Evolutionary conservation across 2,329 filamentous ascomycete species (phyloP), one percentile per base, ranked within the genome.

Genomic region (Aspergillus sp.): DNA sequence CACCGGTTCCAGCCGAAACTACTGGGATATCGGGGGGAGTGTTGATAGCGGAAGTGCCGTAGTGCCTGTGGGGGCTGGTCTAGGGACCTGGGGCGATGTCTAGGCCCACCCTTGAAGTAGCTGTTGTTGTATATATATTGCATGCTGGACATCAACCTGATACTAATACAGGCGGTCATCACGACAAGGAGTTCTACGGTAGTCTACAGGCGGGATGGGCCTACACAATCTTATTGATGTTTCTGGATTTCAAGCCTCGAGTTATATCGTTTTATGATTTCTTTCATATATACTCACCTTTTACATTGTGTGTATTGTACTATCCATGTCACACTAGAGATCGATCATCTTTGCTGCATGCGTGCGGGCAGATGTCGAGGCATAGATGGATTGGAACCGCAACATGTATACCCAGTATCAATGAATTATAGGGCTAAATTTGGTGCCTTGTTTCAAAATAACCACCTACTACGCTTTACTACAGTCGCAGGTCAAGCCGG

Each of bases 1-100:
- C 50, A 74, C 74, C 3, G 81, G 84, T 32, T 92, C 88, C 42
- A 89, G 86, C 43, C 78, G 90, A 49, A 90, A 95, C 67, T 96
- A 95, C 70, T 96, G 92, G 92, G 92, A 96, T 69, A 83, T 96
- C 59, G 90, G 90, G 22, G 88, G 85, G 5, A 91, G 85, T 61
- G 81, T 90, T 20, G 89, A 88, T 2, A 92, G 88, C 50, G 87
- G 87, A 3, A 89, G 86, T 58, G 78, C 86, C 56, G 83, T 89
- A 68, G 84, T 82, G 2, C 86, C 85, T 49, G 77, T 87, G 59
- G 83, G 88, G 65, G 82, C 81, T 36, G 86, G 85, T 1, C 82
- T 88, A 78, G 89, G 89, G 14, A 86, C 82, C 60, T 94, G 89
- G 89, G 89, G 88, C 9, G 89, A 93, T 48, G 55, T 60, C 13